Evolutionary conservation across 345 rosid species (phyloP), one percentile per base, ranked within the genome.

Genomic region (Citrus trifoliata): DNA sequence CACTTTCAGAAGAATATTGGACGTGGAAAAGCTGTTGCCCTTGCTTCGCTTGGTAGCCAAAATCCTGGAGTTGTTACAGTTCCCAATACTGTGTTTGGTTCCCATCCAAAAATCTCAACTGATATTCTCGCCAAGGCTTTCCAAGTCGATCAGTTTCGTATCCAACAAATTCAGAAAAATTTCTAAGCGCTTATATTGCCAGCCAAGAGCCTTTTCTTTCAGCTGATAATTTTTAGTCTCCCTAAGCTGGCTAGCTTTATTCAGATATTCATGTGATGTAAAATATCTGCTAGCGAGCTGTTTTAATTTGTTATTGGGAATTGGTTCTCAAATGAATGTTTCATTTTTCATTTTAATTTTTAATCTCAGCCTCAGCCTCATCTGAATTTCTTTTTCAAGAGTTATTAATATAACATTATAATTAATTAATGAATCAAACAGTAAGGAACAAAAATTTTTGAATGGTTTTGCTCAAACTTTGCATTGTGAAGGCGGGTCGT

Each of bases 81-180:
- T 46, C 70, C 61, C 19, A 64, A 19, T 64, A 14, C 70, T 1
- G 61, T 75, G 70, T 75, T 75, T 32, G 78, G 70, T 28, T 63
- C 78, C 4, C 14, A 75, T 18, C 78, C 78, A 0, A 48, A 21
- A 4, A 48, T 75, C 38, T 46, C 78, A 12, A 63, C 22, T 62
- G 61, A 30, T 30, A 4, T 75, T 42, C 70, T 75, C 7, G 78
- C 78, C 42, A 75, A 64, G 78, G 59, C 70, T 75, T 75, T 75
- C 70, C 60, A 75, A 28, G 32, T 75, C 12, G 70, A 75, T 6
- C 46, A 46, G 27, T 13, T 28, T 16, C 32, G 32, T 6, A 63
- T 75, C 30, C 35, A 64, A 32, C 70, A 30, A 75, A 33, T 75
- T 37, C 70, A 75, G 46, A 1, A 33, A 5, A 51, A 63, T 2